Evolutionary conservation across 1,139 yeast genomes (phyloP), one percentile per base, ranked within the genome.

Genomic region (Scheffersomyces lignicola): DNA sequence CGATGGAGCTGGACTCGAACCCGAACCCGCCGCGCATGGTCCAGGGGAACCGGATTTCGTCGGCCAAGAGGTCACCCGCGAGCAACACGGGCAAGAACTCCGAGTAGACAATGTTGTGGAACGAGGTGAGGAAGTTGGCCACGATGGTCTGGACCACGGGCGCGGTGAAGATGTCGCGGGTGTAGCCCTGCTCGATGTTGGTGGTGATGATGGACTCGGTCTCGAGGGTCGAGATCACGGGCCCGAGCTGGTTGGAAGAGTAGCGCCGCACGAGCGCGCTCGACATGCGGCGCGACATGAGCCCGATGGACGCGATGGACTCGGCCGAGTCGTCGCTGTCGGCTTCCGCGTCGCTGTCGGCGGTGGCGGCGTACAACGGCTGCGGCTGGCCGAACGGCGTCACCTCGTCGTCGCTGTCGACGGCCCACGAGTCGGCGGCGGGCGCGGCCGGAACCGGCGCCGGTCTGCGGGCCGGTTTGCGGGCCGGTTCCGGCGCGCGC

Each of bases 51-150:
- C 56, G 46, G 12, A 78, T 48, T 14, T 54, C 44, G 10, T 51
- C 52, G 1, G 54, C 52, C 24, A 51, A 58, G 32, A 73, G 58
- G 24, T 65, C 60, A n/a, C 78, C 65, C 0, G 84, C 81, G 15
- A 79, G 56, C 38, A 76, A 73, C 4, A 80, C 75, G 8, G 87
- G 85, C 30, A 78, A 56, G 42, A 80, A 76, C 52, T 80, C 85
- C 33, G 67, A 68, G 51, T 65, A 77, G 5, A 76, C 73, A n/a
- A 76, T 61, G n/a, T 65, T 54, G 47, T 77, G 83, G 40, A 77
- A 60, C 7, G 76, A 58, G 38, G 76, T 56, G 34, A 70, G 49
- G 39, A 73, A 65, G 47, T 68, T 69, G 25, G 68, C 63, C 11
- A 58, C 33, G 29, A 74, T 64, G 5, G 76, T 66, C 31, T 60